Evolutionary conservation across 257 asterid genomes (phyloP), one percentile per base, ranked within the genome.

Genomic region (Capsicum pubescens): DNA sequence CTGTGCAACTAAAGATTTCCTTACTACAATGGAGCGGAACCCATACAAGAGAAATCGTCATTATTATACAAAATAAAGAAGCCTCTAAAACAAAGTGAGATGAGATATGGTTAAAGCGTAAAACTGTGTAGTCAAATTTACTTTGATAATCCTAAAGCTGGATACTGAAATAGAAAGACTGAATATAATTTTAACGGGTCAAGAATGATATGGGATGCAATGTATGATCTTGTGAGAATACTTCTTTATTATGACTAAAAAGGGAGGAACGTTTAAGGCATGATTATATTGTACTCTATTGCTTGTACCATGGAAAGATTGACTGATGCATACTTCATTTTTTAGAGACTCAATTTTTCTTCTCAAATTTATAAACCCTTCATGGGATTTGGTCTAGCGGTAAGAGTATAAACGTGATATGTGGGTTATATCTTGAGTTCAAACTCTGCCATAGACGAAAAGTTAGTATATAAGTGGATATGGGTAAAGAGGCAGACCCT

Each of bases 91-190:
- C 68, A 35, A 66, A 66, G n/a, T 66, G 71, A 66, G 46, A 26
- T 26, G 72, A 66, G 48, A 66, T 15, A 66, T 66, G 13, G n/a
- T 66, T 6, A 32, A 66, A 32, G 72, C 46, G 2, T 4, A 4
- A 12, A 67, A 67, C 6, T 67, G 50, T 67, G 14, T 13, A 13
- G 50, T 67, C 74, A 35, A 67, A 67, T 67, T 67, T 6, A 7
- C 3, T 19, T 14, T 67, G 21, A 67, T 17, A 16, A 14, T 5
- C 21, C 10, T 67, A 17, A 35, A 35, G 74, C 36, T 35, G 74
- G 11, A 67, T 67, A 67, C 14, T 36, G 50, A 67, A 67, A 67
- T 67, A 67, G 74, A 67, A 13, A 67, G 74, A 67, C 74, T 35
- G 50, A 35, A 36, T 67, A 36, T 67, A 67, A 35, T 36, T 35